Evolutionary conservation across 345 rosid genomes (phyloP).

Genomic region (Clarkia xantiana): DNA sequence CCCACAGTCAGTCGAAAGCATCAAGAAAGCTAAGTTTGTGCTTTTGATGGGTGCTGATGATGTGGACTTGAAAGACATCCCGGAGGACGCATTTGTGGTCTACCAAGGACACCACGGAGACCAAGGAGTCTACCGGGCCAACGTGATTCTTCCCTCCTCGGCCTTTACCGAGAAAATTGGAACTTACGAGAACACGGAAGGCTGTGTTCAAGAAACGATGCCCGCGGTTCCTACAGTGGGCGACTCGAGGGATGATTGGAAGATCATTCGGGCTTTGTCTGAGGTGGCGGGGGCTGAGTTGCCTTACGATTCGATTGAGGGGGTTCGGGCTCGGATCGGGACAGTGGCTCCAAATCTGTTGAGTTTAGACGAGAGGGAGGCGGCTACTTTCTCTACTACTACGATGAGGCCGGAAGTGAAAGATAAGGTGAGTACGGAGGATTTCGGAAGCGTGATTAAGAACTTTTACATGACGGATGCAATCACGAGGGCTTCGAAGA

Average conservation of each 20-base stretch:
- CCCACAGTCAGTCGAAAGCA: conserved; percentile 51
- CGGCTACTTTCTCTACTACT: conserved; percentile 51
- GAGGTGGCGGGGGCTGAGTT: conserved; percentile 66
- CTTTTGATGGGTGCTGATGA: conserved; percentile 99
- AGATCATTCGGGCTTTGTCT: conserved; percentile 77
- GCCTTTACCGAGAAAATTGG: conserved; percentile 97
- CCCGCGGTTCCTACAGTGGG: conserved; percentile 99
- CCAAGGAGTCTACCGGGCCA: conserved; percentile 71
- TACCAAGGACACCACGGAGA: conserved; percentile 99
- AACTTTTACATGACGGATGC: conserved; percentile 94
- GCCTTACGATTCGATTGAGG: conserved; percentile 66
- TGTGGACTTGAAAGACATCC: conserved; percentile 60
- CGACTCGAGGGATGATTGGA: conserved; percentile 98
- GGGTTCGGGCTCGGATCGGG: conserved; percentile 54
- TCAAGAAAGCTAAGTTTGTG: conserved; percentile 73
- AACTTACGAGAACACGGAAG: conserved; percentile 90
- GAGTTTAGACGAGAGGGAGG: conserved; percentile 62
- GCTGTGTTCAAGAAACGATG: conserved; percentile 68
- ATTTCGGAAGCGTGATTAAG: conserved; percentile 45
- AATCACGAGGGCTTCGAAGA: conserved; percentile 93
- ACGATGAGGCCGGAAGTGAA: conserved; percentile 42
- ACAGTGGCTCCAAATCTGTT: conserved; percentile 82
- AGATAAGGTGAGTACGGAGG: conserved; percentile 31
- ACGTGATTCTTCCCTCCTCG: conserved; percentile 77
- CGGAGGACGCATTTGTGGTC: conserved; percentile 79